phyloP scores from a whole-genome alignment of 164 flowering plant genomes.

The Pachysandra terminalis region DNA sequence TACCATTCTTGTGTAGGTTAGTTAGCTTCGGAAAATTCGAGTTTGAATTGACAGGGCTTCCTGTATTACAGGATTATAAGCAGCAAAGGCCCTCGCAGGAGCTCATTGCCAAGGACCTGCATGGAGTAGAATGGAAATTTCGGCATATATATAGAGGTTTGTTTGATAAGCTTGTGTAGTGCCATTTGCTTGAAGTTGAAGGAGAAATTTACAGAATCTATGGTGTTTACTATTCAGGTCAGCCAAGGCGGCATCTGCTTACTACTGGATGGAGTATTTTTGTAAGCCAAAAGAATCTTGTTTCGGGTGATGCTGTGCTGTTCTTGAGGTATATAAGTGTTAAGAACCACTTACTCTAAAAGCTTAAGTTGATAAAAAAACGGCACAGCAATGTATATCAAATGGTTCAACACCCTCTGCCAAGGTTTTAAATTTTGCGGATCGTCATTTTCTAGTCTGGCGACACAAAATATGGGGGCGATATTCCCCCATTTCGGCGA shows the following conservation, averaged over 20 bases:
- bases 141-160: conserved; percentile 96
- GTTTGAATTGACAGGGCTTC: background rate
- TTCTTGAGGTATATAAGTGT: conserved; percentile 58
- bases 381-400: too few species aligned
- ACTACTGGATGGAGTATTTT: conserved; percentile 97
- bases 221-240: conserved; percentile 48
- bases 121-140: conserved; percentile 92
- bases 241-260: conserved; percentile 93
- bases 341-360: too few species aligned
- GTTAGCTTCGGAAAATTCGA: background rate
- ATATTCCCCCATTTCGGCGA: too few species aligned
- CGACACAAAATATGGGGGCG: too few species aligned
- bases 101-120: conserved; percentile 85
- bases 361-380: too few species aligned
- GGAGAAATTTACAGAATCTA: background rate
- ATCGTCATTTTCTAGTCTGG: too few species aligned
- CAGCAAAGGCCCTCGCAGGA: conserved; percentile 96
- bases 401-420: too few species aligned
- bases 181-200: background rate
- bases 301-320: conserved; percentile 78
- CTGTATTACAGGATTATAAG: conserved; percentile 62
- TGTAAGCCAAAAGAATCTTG: conserved; percentile 87
- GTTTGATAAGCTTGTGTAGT: background rate
- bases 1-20: background rate
- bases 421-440: too few species aligned